phyloP scores from a whole-genome alignment of 371 early-diverging fungal genomes.

The Rhizopus delemar region DNA sequence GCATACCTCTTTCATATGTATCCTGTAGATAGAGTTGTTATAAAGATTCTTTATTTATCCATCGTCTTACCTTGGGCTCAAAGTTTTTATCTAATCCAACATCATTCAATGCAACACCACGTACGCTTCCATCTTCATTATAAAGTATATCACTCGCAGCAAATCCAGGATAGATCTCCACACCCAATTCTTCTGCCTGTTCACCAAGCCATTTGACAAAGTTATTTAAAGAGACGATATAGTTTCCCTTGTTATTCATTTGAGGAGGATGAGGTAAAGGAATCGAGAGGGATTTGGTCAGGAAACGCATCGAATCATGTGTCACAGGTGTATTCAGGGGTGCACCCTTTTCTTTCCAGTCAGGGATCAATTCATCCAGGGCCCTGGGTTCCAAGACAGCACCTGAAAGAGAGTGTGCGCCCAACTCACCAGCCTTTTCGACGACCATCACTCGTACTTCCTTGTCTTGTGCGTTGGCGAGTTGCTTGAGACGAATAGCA shows the following conservation, averaged over 20 bases:
- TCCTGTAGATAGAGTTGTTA: slow-evolving; percentile 48
- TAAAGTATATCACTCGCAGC: slow-evolving; percentile 93
- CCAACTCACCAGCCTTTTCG: slow-evolving; percentile 95
- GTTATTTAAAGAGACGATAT: slow-evolving; percentile 91
- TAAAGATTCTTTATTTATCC: too few relatives aligned
- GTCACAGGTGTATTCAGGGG: slow-evolving; percentile 89
- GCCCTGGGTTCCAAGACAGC: slow-evolving; percentile 95
- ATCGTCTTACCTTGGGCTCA: slow-evolving; percentile 66
- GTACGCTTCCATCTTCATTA: slow-evolving; percentile 86
- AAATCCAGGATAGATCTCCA: slow-evolving; percentile 95
- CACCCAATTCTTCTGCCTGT: slow-evolving; percentile 94
- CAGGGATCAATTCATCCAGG: slow-evolving; percentile 92
- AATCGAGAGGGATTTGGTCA: slow-evolving; percentile 80
- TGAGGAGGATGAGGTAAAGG: slow-evolving; percentile 96
- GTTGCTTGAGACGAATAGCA: slow-evolving; percentile 92
- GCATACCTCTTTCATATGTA: slow-evolving; percentile 94
- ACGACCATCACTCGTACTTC: slow-evolving; percentile 90
- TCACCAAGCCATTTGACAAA: slow-evolving; percentile 96
- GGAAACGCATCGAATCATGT: slow-evolving; percentile 83
- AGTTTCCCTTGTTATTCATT: slow-evolving; percentile 96
- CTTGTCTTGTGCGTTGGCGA: slow-evolving; percentile 54
- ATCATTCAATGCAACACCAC: slow-evolving; percentile 94
- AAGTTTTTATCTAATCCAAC: slow-evolving; percentile 93
- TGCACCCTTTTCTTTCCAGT: slow-evolving; percentile 95
- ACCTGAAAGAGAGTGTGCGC: slow-evolving; percentile 95